Conservation (phyloP, 331 rosid genomes). For the Quercus lobata region DNA sequence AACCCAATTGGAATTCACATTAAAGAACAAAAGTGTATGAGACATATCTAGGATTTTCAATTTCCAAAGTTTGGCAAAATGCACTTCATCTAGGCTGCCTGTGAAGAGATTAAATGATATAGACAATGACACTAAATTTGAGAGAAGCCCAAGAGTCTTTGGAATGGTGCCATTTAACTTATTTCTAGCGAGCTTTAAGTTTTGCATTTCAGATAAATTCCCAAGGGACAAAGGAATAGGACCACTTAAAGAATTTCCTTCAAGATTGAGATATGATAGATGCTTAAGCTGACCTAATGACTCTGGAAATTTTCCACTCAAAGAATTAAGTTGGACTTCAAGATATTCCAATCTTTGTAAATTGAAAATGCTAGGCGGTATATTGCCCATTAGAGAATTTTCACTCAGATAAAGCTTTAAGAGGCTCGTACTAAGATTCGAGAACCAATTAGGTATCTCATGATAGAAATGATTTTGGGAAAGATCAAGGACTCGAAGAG, state of each 20-base stretch:
- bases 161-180: conserved; percentile 28
- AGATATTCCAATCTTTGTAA: conserved; percentile 12
- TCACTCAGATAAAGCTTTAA: conserved; percentile 2
- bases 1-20: neutral
- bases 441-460: conserved; percentile 19
- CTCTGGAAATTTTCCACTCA: conserved; percentile 18
- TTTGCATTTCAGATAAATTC: conserved; percentile 28
- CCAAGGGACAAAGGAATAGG: conserved; percentile 22
- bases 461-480: conserved; percentile 27
- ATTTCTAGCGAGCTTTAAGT: conserved; percentile 18
- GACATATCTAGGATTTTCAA: neutral
- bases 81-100: neutral
- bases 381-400: conserved; percentile 15
- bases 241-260: conserved; percentile 16
- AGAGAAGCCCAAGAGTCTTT: conserved; percentile 12
- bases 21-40: neutral
- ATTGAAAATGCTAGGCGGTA: neutral
- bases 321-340: conserved; percentile 16
- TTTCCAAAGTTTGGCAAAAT: conserved; percentile 7
- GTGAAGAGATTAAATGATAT: conserved; percentile 19
- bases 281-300: conserved; percentile 25
- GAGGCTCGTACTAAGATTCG: conserved; percentile 8
- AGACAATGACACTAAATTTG: conserved; percentile 12
- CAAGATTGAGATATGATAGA: conserved; percentile 22
- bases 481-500: conserved; percentile 31